Evolutionary conservation across 1,139 yeast species (phyloP), one percentile per base, ranked within the genome.

Genomic region (Candida sojae): DNA sequence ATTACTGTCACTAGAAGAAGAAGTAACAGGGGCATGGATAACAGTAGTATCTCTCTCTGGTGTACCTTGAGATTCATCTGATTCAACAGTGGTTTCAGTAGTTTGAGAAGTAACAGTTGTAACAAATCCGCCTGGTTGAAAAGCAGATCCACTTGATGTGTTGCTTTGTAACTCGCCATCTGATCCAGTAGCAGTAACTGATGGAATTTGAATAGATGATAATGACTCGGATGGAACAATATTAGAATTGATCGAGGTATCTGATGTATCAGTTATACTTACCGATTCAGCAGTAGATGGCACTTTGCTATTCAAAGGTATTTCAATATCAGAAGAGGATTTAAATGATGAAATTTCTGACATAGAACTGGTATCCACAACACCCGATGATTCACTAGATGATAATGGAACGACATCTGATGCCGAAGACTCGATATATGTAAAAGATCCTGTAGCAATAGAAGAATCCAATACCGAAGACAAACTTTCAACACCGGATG

Each of bases 281-380:
- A 17, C 3, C 21, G 21, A 26, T 8, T 3, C 34, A 32, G n/a
- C 17, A 10, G 17, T 7, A n/a, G 17, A 11, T 11, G 13, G 34
- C n/a, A 13, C 17, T 32, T 2, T 32, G 9, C 2, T 12, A 10
- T 1, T 12, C n/a, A 32, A 32, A 5, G 5, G 34, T 10, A 2
- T 17, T 17, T 17, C 21, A 2, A 17, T 17, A 17, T 2, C 21
- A 17, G 21, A 17, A 2, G 21, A 17, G 3, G 21, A 17, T 3
- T 17, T 17, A 3, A 13, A 7, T 13, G 2, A 13, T n/a, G 17
- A 13, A 23, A 7, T n/a, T 36, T 23, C 39, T 10, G 7, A 7
- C 8, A 3, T 21, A 33, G 59, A 55, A 12, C 47, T 42, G 10
- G 60, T 26, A 32, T 25, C 63, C 2, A 63, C 34, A 32, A 11